Base-by-base conservation (phyloP, 306 rosid genomes). In the Spatholobus suberectus region DNA sequence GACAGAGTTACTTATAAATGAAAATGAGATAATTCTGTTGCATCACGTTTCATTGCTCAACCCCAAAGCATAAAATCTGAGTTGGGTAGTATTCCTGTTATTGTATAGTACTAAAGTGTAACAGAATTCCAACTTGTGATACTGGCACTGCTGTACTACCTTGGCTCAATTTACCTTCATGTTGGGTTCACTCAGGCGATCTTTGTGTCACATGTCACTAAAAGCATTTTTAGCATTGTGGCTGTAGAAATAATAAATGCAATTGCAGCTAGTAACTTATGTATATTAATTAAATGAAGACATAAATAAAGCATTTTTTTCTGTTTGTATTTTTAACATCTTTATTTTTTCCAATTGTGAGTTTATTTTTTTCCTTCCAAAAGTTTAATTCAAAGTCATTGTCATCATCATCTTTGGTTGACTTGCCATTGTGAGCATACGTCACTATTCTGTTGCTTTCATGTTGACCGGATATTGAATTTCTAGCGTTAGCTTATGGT, bases 281-380 rank as follows among this genome's bases (percentile, higher is more conserved):
- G n/a, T n/a, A n/a, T n/a, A n/a, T 70, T 10, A 40, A 23, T 62
- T 69, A 10, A 8, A 49, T 34, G 14, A 8, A 27, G 37, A 21
- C 11, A 24, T 40, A 46, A 59, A 0, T 26, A 23, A 65, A 49
- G 12, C 49, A 12, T 46, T 4, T 44, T 63, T 26, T 58, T 7
- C 13, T 61, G 13, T 24, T 49, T 32, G 18, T 8, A n/a, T 6
- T 79, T 37, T 18, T 82, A 3, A 67, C 38, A 38, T 76, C 0
- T 47, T 59, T 27, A 51, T 51, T 47, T 40, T 79, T 81, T 94
- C 67, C 97, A 91, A 62, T 96, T 92, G 99, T 96, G 88, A 93
- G 99, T 84, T n/a, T 69, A 49, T 46, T 70, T 35, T 66, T 37
- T 23, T 10, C 49, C 29, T 66, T 67, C 34, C 2, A 32, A 66